phyloP scores from a whole-genome alignment of 192 early-diverging fungal species.

The Linderina pennispora region DNA sequence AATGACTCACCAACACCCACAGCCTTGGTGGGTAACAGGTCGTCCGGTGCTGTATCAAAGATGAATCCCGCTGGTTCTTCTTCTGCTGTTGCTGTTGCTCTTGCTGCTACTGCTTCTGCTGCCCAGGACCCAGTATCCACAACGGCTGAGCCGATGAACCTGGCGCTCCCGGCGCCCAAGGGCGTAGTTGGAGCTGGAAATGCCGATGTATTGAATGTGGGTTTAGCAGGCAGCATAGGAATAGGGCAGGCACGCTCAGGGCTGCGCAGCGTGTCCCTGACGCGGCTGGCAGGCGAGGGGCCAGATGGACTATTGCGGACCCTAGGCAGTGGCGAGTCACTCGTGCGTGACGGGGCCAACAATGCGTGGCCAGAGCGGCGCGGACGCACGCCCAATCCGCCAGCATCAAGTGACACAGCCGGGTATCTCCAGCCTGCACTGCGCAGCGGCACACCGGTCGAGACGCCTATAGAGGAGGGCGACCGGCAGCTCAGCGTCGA shows the following conservation, averaged over 20 bases:
- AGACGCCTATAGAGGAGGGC: conserved; percentile 38
- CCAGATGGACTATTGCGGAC: conserved; percentile 7
- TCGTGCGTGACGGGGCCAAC: conserved; percentile 11
- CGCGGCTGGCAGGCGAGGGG: conserved; percentile 19
- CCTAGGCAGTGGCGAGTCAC: conserved; percentile 16
- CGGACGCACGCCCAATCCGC: not conserved
- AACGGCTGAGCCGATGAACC: conserved; percentile 16
- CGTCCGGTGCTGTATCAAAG: conserved; percentile 12
- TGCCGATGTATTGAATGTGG: not conserved
- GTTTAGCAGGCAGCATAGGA: too few species aligned
- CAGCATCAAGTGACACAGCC: not conserved
- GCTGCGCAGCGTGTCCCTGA: conserved; percentile 36
- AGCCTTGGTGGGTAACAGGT: not conserved
- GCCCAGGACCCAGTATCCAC: conserved; percentile 2
- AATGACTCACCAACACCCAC: not conserved
- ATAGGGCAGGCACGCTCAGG: conserved; percentile 1
- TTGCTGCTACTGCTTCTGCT: too few species aligned
- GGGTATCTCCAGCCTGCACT: conserved; percentile 4
- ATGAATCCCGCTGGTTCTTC: conserved; percentile 4
- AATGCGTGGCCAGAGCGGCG: not conserved
- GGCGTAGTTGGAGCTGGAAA: not conserved
- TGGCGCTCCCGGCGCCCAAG: conserved; percentile 15
- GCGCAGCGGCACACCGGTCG: conserved; percentile 25
- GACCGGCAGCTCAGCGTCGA: conserved; percentile 36
- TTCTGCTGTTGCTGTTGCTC: too few species aligned